Percentiles rank a stretch among this genome's conserved stretches.
Evolutionary conservation across 768 basidiomycete species (phyloP).

Genomic region (Leccinum subgranulosum): DNA sequence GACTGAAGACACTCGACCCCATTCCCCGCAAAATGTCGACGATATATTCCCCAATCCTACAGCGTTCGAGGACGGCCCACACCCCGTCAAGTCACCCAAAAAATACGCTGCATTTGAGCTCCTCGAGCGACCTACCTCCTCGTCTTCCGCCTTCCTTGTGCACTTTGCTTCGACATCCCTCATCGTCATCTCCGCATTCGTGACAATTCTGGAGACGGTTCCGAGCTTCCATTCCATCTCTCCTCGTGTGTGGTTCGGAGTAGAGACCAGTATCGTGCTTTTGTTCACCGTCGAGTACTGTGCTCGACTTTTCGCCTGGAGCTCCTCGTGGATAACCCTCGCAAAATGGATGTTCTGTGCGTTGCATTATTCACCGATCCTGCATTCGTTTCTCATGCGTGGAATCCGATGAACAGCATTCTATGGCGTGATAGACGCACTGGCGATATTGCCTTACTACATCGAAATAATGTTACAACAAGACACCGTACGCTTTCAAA

Average conservation of each 20-base stretch:
- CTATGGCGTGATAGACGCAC: conserved; percentile 80
- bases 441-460: conserved; percentile 87
- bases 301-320: conserved; percentile 73
- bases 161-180: conserved; percentile 68
- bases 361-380: conserved; percentile 13
- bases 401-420: conserved; percentile 47
- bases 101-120: conserved; percentile 65
- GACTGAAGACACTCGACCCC: conserved; percentile 38
- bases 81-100: conserved; percentile 42
- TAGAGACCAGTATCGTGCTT: conserved; percentile 81
- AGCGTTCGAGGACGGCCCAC: conserved; percentile 33
- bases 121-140: conserved; percentile 79
- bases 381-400: not conserved
- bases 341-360: conserved; percentile 69
- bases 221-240: conserved; percentile 70
- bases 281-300: conserved; percentile 87
- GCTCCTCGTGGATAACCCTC: conserved; percentile 56
- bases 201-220: conserved; percentile 79
- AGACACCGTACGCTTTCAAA: conserved; percentile 65
- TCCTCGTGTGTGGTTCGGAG: conserved; percentile 76
- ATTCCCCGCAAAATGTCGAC: conserved; percentile 34
- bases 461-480: conserved; percentile 79
- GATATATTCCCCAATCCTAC: conserved; percentile 38
- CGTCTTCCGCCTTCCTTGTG: conserved; percentile 69
- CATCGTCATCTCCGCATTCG: conserved; percentile 70